Conservation (phyloP, 1,284 basidiomycete species). For the Violaceomyces palustris region DNA sequence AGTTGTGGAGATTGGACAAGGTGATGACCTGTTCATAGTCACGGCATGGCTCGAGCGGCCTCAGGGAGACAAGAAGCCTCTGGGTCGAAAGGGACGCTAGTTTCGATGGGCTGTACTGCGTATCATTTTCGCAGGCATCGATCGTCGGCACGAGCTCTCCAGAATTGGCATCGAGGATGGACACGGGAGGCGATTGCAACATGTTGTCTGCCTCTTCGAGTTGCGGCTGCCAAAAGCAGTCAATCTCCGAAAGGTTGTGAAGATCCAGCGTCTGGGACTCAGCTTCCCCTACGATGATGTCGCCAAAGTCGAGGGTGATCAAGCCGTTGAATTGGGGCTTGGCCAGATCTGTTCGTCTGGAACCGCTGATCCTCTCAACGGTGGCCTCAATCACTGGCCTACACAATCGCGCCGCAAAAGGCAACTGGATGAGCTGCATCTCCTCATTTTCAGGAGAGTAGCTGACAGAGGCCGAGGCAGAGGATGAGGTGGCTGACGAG, state of each 20-base stretch:
- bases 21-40: constrained; percentile 49
- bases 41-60: constrained; percentile 33
- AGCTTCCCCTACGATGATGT: constrained; percentile 42
- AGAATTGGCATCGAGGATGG: constrained; percentile 16
- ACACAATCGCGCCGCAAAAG: constrained; percentile 30
- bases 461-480: constrained; percentile 10
- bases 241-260: constrained; percentile 41
- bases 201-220: constrained; percentile 45
- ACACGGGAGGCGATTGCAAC: constrained; percentile 28
- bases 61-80: constrained; percentile 25
- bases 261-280: constrained; percentile 30
- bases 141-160: constrained; percentile 20
- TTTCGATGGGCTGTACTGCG: constrained; percentile 12
- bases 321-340: too few relatives aligned
- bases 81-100: constrained; percentile 15
- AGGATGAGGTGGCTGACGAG: constrained; percentile 19
- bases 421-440: constrained; percentile 23
- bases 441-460: constrained; percentile 18
- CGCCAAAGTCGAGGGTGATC: constrained; percentile 47
- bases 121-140: constrained; percentile 24
- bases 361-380: not conserved
- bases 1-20: constrained; percentile 43
- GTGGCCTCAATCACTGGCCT: constrained; percentile 20
- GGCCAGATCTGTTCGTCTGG: too few relatives aligned
- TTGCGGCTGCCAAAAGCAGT: constrained; percentile 43